phyloP scores from a whole-genome alignment of 352 stramenopile genomes.

The Elongisporangium undulatum region DNA sequence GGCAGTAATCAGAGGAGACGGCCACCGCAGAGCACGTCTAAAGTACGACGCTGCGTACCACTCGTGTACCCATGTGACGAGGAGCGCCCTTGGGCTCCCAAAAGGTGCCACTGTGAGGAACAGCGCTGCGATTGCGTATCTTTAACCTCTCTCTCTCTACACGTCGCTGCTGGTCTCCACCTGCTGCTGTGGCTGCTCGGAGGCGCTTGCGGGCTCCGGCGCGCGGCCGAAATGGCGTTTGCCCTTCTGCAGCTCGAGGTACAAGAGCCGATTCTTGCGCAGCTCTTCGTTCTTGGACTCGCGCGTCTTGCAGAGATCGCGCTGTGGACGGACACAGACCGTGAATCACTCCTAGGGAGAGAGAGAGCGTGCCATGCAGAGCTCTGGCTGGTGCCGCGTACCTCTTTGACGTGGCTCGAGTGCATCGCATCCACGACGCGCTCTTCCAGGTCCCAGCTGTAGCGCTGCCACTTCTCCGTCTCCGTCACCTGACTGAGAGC shows the following conservation, averaged over 20 bases:
- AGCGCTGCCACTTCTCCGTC: conserved; percentile 73
- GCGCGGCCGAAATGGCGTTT: conserved; percentile 43
- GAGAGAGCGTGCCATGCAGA: not conserved
- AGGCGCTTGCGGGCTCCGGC: not conserved
- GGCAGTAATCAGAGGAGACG: not conserved
- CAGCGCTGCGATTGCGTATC: not conserved
- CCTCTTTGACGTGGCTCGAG: conserved; percentile 52
- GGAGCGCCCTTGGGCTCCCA: not conserved
- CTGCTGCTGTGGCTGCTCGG: not conserved
- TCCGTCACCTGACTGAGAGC: conserved; percentile 52
- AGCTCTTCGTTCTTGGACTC: conserved; percentile 70
- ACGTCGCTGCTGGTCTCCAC: not conserved
- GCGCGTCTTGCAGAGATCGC: conserved; percentile 52
- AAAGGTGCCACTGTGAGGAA: not conserved
- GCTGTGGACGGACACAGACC: conserved; percentile 17
- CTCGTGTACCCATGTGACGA: not conserved
- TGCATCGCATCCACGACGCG: conserved; percentile 51
- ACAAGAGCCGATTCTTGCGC: conserved; percentile 69
- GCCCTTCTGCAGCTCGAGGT: conserved; percentile 59
- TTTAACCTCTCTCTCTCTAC: not conserved
- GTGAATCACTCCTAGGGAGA: too few relatives aligned
- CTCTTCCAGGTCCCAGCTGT: conserved; percentile 76
- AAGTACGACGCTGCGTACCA: not conserved
- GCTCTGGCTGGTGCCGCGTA: conserved; percentile 3
- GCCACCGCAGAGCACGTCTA: not conserved